A percentile compares a stretch with the other conserved stretches of the same genome.
These are phyloP conservation scores for Allium sativum DNA, from an alignment of 106 monocot genomes.

Conservation along the genomic window DNA sequence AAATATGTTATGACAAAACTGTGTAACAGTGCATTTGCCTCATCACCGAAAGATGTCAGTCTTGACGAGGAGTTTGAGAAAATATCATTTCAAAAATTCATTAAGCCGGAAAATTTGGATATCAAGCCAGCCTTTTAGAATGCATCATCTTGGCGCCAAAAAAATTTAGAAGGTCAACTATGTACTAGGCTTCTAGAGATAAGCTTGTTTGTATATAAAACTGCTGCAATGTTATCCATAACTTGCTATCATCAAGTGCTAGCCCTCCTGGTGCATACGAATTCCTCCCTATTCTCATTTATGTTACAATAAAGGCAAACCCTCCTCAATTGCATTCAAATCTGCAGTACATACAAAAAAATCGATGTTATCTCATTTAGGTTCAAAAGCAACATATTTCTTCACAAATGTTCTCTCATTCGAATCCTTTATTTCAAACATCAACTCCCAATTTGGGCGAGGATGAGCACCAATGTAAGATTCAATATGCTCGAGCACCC, in stretches of 20 bases:
- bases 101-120: slow-evolving; percentile 85
- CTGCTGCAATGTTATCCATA: slow-evolving; percentile 88
- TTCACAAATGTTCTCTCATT: slow-evolving; percentile 86
- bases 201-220: slow-evolving; percentile 83
- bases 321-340: slow-evolving; percentile 85
- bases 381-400: slow-evolving; percentile 74
- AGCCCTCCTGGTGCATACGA: slow-evolving; percentile 87
- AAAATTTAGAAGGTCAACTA: slow-evolving; percentile 79
- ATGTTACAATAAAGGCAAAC: slow-evolving; percentile 90
- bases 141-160: slow-evolving; percentile 93
- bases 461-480: slow-evolving; percentile 48
- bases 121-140: slow-evolving; percentile 69
- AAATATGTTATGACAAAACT: slow-evolving; percentile 97
- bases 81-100: slow-evolving; percentile 71
- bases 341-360: slow-evolving; percentile 67
- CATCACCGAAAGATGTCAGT: slow-evolving; percentile 72
- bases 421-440: slow-evolving; percentile 76
- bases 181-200: slow-evolving; percentile 91
- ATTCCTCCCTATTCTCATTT: slow-evolving; percentile 84
- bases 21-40: slow-evolving; percentile 73
- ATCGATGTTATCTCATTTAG: slow-evolving; percentile 62
- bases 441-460: slow-evolving; percentile 70
- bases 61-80: slow-evolving; percentile 77
- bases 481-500: slow-evolving; percentile 58
- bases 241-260: slow-evolving; percentile 50